phyloP scores from a whole-genome alignment of 2,329 filamentous ascomycete species.

The Leptographium galeiforme region DNA sequence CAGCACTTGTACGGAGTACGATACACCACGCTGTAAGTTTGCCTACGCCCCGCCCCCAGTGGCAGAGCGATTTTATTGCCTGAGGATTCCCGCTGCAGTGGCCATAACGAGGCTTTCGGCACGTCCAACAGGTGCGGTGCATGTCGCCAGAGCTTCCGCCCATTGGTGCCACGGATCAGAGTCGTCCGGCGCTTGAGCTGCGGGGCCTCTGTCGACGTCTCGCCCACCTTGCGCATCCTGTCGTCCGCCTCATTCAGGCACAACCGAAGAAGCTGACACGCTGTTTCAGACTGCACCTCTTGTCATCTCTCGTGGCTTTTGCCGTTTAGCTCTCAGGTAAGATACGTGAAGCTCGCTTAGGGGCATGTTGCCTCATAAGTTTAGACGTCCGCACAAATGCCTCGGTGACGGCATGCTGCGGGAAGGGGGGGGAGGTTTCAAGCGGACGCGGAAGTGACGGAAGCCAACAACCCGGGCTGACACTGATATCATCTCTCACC shows the following conservation, averaged over 20 bases:
- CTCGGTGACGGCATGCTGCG: neutral
- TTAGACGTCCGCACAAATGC: neutral
- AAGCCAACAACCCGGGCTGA: neutral
- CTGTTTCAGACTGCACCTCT: neutral
- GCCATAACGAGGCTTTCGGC: neutral
- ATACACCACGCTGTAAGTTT: too few species aligned
- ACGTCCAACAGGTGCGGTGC: too few species aligned
- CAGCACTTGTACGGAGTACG: too few species aligned
- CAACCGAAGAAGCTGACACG: neutral
- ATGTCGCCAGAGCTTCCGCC: neutral
- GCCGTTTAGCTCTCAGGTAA: neutral
- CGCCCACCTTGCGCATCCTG: too few species aligned
- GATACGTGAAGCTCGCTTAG: slow-evolving; percentile 4
- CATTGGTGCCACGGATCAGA: neutral
- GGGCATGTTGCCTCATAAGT: neutral
- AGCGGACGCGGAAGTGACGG: too few species aligned
- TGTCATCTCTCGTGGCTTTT: neutral
- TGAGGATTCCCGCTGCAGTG: neutral
- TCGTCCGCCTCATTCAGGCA: too few species aligned
- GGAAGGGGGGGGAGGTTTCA: neutral
- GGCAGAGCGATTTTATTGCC: too few species aligned
- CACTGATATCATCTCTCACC: neutral
- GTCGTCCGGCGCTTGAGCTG: neutral
- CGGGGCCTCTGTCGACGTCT: neutral
- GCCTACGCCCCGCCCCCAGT: too few species aligned